Conservation (phyloP, 1,139 yeast species). For the Diutina sp. region DNA sequence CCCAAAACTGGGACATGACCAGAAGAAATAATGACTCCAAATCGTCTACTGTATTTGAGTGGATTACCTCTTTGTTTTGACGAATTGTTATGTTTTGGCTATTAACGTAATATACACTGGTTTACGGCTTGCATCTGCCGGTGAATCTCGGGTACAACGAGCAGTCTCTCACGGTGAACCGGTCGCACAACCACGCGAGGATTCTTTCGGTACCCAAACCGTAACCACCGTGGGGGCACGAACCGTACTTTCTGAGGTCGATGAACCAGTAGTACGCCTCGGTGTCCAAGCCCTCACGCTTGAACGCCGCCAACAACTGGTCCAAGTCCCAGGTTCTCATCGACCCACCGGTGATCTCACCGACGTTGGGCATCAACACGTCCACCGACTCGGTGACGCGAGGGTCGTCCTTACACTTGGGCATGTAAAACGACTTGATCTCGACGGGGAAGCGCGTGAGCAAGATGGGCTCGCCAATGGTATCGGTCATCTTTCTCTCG, state of each 20-base stretch:
- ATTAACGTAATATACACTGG: background rate
- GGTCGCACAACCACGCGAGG: constrained; percentile 94
- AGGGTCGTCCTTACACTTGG: constrained; percentile 78
- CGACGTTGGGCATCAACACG: constrained; percentile 96
- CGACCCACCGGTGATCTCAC: constrained; percentile 97
- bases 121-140: constrained; percentile 91
- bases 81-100: no score
- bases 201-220: constrained; percentile 98
- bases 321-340: constrained; percentile 86
- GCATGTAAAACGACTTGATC: constrained; percentile 96
- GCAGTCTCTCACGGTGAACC: constrained; percentile 97
- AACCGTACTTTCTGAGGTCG: constrained; percentile 93
- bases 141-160: constrained; percentile 95
- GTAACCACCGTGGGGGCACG: constrained; percentile 98
- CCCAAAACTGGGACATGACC: no score
- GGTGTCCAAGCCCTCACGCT: constrained; percentile 80
- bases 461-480: constrained; percentile 82
- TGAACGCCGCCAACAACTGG: constrained; percentile 80
- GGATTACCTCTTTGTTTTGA: no score
- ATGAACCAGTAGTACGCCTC: constrained; percentile 87
- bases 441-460: constrained; percentile 93
- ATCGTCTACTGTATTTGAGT: no score
- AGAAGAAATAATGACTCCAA: no score
- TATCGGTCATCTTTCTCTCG: constrained; percentile 96
- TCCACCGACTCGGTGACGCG: constrained; percentile 97